Conservation (phyloP, 148 eudicot species). For the Bassia scoparia region DNA sequence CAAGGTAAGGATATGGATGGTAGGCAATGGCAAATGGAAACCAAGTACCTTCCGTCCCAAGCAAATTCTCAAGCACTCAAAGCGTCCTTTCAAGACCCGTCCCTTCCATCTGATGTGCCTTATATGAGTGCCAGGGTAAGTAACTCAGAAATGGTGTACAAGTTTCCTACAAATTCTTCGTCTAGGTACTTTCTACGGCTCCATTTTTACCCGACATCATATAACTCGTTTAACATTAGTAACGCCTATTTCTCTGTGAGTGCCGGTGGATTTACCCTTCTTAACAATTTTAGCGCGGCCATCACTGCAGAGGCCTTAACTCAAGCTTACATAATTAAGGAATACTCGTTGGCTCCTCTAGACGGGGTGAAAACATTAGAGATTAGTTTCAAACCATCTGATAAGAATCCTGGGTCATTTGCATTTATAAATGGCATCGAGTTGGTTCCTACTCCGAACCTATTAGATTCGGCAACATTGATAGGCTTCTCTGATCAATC, state of each 20-base stretch:
- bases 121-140: constrained; percentile 73
- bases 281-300: constrained; percentile 68
- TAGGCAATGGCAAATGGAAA: constrained; percentile 63
- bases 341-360: constrained; percentile 45
- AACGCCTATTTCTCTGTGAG: constrained; percentile 51
- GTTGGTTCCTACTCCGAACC: constrained; percentile 44
- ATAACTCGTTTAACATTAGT: constrained; percentile 39
- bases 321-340: constrained; percentile 65
- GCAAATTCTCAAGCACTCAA: constrained; percentile 26
- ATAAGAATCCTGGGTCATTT: constrained; percentile 37
- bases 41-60: constrained; percentile 36
- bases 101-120: constrained; percentile 61
- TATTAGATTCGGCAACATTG: constrained; percentile 37
- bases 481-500: constrained; percentile 41
- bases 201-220: constrained; percentile 68
- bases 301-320: constrained; percentile 61
- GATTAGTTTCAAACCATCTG: constrained; percentile 50
- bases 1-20: constrained; percentile 50
- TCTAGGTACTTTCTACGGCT: constrained; percentile 46
- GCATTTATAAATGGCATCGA: constrained; percentile 82
- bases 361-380: constrained; percentile 27
- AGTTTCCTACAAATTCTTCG: constrained; percentile 38
- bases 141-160: constrained; percentile 41
- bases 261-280: constrained; percentile 47
- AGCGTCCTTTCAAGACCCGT: constrained; percentile 67